Base-by-base conservation (phyloP, 345 rosid species). In the Psidium friedrichsthalianum region DNA sequence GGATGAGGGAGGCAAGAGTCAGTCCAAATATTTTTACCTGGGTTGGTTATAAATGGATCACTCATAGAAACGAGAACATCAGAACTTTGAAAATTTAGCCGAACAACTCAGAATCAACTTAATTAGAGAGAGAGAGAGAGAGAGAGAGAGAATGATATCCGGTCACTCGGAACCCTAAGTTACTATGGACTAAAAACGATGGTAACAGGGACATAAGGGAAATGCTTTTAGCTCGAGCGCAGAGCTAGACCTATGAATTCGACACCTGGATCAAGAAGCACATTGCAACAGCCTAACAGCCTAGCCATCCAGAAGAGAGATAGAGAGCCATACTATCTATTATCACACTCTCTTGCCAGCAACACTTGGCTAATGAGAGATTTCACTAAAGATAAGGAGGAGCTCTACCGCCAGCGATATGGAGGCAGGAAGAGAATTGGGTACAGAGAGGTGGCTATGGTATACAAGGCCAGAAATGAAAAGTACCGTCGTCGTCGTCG, bases 401-500 rank as follows among this genome's bases (percentile, higher is more conserved):
- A 69, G 22, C 25, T 69, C 80, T 8, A 64, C 78, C 7, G 78
- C 78, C 44, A 14, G 16, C 54, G 18, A 20, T 10, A 16, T 16
- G 44, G 74, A 61, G 20, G 20, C 15, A 56, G 69, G 36, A 25
- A n/a, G 52, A 24, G 74, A 52, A 18, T 32, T 61, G 58, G 22
- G n/a, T 2, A 21, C 21, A 82, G 57, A 54, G 1, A 15, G 21
- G 12, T 22, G 74, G 69, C 49, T 49, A n/a, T 44, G 81, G 16
- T 7, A 13, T 11, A 49, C 56, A 11, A 83, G 29, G 36, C 22
- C 51, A n/a, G 56, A 47, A 18, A 40, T 21, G 51, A 49, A 58
- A 57, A 11, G 40, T 15, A 54, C 56, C 76, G 91, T 96, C 97
- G 85, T 91, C 91, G 74, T 97, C 99, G 83, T 95, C 98, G 8